phyloP scores from a whole-genome alignment of 352 stramenopile species.

The Pythium angustatum region DNA sequence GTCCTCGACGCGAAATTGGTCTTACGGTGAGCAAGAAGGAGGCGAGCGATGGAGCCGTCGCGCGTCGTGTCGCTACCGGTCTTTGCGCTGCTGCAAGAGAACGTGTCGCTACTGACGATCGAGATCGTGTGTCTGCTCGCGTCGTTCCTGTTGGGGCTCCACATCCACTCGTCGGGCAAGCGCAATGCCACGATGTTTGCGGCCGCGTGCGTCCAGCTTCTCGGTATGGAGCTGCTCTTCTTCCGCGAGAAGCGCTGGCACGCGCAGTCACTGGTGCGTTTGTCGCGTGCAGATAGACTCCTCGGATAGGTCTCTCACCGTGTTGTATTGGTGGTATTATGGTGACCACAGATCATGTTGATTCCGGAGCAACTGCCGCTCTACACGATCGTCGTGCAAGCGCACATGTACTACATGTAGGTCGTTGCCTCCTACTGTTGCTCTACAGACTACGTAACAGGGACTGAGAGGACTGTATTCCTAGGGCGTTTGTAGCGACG shows the following conservation, averaged over 20 bases:
- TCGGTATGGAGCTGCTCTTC: conserved; percentile 66
- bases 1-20: too few species aligned
- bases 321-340: not conserved
- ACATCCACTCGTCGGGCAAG: conserved; percentile 76
- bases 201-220: conserved; percentile 48
- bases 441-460: too few species aligned
- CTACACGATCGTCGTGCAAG: conserved; percentile 66
- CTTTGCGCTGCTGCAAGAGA: conserved; percentile 76
- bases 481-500: conserved; percentile 71
- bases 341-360: conserved; percentile 24
- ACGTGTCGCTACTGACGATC: conserved; percentile 67
- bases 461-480: not conserved
- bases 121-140: conserved; percentile 59
- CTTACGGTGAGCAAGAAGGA: too few species aligned
- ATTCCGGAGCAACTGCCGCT: conserved; percentile 40
- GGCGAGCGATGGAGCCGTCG: conserved; percentile 38
- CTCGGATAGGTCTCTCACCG: not conserved
- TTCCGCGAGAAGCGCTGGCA: conserved; percentile 69
- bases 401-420: conserved; percentile 81
- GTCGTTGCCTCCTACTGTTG: not conserved
- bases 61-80: conserved; percentile 66
- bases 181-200: conserved; percentile 67
- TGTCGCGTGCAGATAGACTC: not conserved
- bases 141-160: conserved; percentile 69
- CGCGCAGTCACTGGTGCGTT: conserved; percentile 55